A percentile compares a stretch with the other conserved stretches of the same genome.
Conservation (phyloP, 306 rosid genomes). For the Fragaria iinumae region DNA sequence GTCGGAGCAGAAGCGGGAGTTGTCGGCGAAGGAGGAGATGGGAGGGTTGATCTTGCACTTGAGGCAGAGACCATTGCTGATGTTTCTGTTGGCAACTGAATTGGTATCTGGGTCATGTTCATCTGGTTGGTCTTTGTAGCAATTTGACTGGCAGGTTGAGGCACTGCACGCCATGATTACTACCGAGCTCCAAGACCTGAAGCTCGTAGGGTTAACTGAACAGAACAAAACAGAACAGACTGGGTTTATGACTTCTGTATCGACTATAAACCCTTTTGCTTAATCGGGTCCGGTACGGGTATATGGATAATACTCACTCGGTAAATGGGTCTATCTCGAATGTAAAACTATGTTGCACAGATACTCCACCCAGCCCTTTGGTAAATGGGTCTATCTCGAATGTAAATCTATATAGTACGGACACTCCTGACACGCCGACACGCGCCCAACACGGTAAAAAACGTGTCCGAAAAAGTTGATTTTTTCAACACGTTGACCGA, state of each 20-base stretch:
- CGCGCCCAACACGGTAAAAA: too few relatives aligned
- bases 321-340: too few relatives aligned
- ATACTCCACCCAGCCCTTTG: too few relatives aligned
- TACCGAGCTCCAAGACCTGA: neutral
- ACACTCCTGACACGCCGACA: too few relatives aligned
- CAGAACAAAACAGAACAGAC: neutral
- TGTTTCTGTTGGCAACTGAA: constrained; percentile 14
- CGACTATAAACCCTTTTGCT: neutral
- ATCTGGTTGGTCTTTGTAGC: constrained; percentile 56
- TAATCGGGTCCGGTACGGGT: too few relatives aligned
- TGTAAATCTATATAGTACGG: too few relatives aligned
- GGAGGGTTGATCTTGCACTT: constrained; percentile 75
- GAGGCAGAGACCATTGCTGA: constrained; percentile 42
- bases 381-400: too few relatives aligned
- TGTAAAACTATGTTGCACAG: too few relatives aligned
- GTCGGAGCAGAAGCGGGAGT: constrained; percentile 65
- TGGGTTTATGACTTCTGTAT: neutral
- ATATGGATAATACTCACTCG: too few relatives aligned
- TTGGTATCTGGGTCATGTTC: constrained; percentile 8
- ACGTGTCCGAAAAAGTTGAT: too few relatives aligned
- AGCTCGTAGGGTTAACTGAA: neutral
- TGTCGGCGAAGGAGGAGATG: constrained; percentile 56
- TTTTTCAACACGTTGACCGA: too few relatives aligned
- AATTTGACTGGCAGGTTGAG: constrained; percentile 65
- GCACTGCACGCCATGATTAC: constrained; percentile 73